Evolutionary conservation across 768 basidiomycete genomes (phyloP).

Genomic region (Amanita subjunquillea): DNA sequence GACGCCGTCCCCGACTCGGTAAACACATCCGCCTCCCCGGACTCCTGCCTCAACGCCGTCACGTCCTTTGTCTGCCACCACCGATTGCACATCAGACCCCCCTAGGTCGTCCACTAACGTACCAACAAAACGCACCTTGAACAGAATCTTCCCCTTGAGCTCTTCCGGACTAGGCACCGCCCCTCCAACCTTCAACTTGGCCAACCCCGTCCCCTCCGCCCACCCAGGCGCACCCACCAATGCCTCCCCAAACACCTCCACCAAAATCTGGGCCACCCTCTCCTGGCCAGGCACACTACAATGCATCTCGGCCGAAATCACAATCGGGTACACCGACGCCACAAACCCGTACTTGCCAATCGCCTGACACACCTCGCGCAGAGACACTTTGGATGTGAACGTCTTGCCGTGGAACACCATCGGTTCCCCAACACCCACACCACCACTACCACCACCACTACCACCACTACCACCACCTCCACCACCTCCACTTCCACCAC

Average conservation of each 20-base stretch:
- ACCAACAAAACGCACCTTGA: constrained; percentile 47
- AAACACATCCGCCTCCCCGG: constrained; percentile 1
- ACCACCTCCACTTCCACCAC: too few species aligned
- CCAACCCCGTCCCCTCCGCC: constrained; percentile 22
- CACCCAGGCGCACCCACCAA: constrained; percentile 20
- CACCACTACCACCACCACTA: too few species aligned
- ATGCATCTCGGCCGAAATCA: constrained; percentile 91
- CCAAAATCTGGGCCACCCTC: constrained; percentile 68
- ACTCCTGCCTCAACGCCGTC: background rate
- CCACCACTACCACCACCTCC: too few species aligned
- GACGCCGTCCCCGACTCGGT: constrained; percentile 14
- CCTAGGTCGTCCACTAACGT: too few species aligned
- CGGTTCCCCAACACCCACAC: constrained; percentile 36
- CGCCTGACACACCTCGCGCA: constrained; percentile 74
- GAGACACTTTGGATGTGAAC: constrained; percentile 71
- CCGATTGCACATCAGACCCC: background rate
- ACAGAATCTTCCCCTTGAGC: constrained; percentile 64
- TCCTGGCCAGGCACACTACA: constrained; percentile 76
- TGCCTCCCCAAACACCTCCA: constrained; percentile 30
- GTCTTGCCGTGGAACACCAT: constrained; percentile 87
- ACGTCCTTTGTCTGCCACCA: constrained; percentile 11
- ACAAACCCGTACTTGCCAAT: constrained; percentile 87
- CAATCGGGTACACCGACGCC: constrained; percentile 82
- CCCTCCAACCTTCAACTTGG: constrained; percentile 29
- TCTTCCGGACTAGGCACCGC: constrained; percentile 77